These are phyloP conservation scores for Saccharomyces paradoxus DNA, from an alignment of 805 yeast species.

Conservation along the genomic window DNA sequence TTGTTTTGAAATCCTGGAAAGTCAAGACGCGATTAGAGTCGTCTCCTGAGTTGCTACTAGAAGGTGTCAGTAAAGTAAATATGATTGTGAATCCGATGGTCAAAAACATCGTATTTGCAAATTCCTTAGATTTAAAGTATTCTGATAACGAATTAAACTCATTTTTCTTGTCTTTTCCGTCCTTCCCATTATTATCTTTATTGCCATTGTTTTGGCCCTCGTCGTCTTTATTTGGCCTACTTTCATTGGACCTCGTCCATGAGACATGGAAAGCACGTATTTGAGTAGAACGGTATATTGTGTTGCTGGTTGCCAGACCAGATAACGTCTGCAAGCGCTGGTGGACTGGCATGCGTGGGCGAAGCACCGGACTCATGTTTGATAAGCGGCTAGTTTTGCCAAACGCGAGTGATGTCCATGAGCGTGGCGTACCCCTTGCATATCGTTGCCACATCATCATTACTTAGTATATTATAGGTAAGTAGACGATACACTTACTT, in stretches of 20 bases:
- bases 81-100: conserved; percentile 34
- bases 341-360: background rate
- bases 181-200: conserved; percentile 14
- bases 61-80: conserved; percentile 30
- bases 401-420: background rate
- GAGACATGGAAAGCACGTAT: background rate
- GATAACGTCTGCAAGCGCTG: background rate
- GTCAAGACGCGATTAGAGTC: conserved; percentile 33
- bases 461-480: background rate
- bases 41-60: conserved; percentile 13
- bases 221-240: conserved; percentile 2
- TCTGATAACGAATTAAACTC: conserved; percentile 28
- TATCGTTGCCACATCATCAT: background rate
- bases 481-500: background rate
- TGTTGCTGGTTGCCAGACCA: background rate
- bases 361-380: background rate
- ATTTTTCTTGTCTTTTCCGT: conserved; percentile 16
- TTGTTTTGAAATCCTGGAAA: conserved; percentile 79
- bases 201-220: background rate
- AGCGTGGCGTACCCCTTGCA: background rate
- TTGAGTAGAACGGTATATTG: background rate
- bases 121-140: conserved; percentile 38
- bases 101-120: conserved; percentile 32
- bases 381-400: background rate
- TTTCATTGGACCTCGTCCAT: background rate